Percentiles rank a stretch among this genome's conserved stretches.
Evolutionary conservation across 2,329 filamentous ascomycete species (phyloP).

Genomic region (Drechslerella dactyloides): DNA sequence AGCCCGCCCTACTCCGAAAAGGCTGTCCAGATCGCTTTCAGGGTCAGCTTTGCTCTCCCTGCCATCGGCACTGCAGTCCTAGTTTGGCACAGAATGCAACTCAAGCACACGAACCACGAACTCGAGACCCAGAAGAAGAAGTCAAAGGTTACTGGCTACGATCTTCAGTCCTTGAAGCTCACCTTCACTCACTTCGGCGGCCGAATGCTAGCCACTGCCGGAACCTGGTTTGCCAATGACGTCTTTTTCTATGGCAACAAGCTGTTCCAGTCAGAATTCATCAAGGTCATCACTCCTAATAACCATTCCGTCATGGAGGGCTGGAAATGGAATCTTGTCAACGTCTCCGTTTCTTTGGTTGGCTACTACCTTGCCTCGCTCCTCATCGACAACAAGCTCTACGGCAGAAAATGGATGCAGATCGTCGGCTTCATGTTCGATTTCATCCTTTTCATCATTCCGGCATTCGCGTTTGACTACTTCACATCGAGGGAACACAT

Average conservation of each 20-base stretch:
- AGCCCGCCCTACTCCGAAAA: constrained; percentile 75
- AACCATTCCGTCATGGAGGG: constrained; percentile 77
- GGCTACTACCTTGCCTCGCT: constrained; percentile 89
- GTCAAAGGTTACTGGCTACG: constrained; percentile 86
- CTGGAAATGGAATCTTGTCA: constrained; percentile 93
- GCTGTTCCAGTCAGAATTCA: constrained; percentile 92
- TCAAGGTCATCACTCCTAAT: constrained; percentile 75
- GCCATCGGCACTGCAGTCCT: constrained; percentile 92
- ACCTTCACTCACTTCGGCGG: constrained; percentile 84
- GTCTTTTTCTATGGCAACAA: constrained; percentile 99
- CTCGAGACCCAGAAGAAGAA: constrained; percentile 83
- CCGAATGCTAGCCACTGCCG: constrained; percentile 83
- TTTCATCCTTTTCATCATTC: constrained; percentile 91
- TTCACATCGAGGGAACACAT: constrained; percentile 75
- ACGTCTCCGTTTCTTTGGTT: constrained; percentile 80
- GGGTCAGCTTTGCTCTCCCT: constrained; percentile 88
- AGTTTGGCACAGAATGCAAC: constrained; percentile 94
- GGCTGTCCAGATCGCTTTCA: constrained; percentile 88
- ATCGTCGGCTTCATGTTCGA: constrained; percentile 90
- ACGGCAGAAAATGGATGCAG: constrained; percentile 95
- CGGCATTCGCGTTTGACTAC: constrained; percentile 85
- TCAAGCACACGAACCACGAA: constrained; percentile 85
- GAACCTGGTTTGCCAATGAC: constrained; percentile 93
- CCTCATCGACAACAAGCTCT: constrained; percentile 93
- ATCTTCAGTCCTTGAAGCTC: constrained; percentile 78